Base-by-base conservation (phyloP, 2,329 filamentous ascomycete species). In the Ophiocordyceps polyrhachis-furcata region DNA sequence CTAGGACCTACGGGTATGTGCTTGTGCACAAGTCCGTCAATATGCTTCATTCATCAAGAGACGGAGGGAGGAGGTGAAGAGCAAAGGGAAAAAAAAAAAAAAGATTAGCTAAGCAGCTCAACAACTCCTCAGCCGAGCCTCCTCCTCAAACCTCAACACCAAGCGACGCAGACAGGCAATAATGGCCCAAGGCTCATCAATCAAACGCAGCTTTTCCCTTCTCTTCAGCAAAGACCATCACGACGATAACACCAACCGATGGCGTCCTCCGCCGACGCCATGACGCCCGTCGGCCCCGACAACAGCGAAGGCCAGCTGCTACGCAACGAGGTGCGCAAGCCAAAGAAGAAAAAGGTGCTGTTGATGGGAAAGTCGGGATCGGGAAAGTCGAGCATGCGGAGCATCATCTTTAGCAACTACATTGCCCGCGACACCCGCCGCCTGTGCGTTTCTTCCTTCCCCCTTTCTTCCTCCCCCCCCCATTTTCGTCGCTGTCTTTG, bases 361-460 rank as follows among this genome's bases (percentile, higher is more conserved):
- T 68, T 88, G 49, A 88, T 88, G 91, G 91, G 91, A 54, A 95
- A 95, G 69, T 93, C 85, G 50, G 91, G 91, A 45, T 94, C 89
- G 0, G 91, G 91, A 45, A 98, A 98, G 66, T 95, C 88, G 40
- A 95, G 87, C 46, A 98, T 98, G 91, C 77, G 91, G 51, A 91
- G 83, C 57, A 96, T 98, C 58, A 95, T 98, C 61, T 98, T 98
- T 66, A 94, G 85, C 69, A 96, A 96, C 64, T 96, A 95, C 61
- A 88, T 96, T 51, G 91, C 91, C 46, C 87, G 93, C 58, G 91
- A 98, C 62, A 94, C 94, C 7, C 75, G 91, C 37, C 72, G 91
- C 47, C 69, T 98, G 71, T 74, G 56, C 59, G 70, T 60, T 20
- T 23, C 19, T 13, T 14, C 19, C 12, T 14, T 9, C 21, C 5